A percentile compares a stretch with the other conserved stretches of the same genome.
Evolutionary conservation across 805 yeast genomes (phyloP).

Genomic region (Cyberlindnera euphorbiiphila): DNA sequence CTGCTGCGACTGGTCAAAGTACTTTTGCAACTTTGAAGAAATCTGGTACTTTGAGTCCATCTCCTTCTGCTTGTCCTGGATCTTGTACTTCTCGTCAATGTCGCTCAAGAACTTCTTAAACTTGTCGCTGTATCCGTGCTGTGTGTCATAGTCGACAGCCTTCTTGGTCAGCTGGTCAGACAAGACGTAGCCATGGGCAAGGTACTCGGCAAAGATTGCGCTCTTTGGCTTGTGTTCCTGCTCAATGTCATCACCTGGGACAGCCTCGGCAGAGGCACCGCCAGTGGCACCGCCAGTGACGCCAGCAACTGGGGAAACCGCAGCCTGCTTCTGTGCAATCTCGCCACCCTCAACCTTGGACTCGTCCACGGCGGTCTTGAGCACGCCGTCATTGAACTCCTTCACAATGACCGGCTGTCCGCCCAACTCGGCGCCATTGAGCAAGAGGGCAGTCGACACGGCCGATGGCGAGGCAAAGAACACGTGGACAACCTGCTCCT

Average conservation of each 20-base stretch:
- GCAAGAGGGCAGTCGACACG: slow-evolving; percentile 62
- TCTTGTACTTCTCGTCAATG: slow-evolving; percentile 59
- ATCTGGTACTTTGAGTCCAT: slow-evolving; percentile 41
- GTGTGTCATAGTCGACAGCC: slow-evolving; percentile 60
- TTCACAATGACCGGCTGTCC: slow-evolving; percentile 49
- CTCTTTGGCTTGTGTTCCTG: slow-evolving; percentile 79
- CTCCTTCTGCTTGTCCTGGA: slow-evolving; percentile 38
- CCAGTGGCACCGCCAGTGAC: slow-evolving; percentile 3
- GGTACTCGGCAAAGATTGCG: slow-evolving; percentile 70
- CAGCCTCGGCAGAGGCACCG: slow-evolving; percentile 10
- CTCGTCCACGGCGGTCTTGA: slow-evolving; percentile 21
- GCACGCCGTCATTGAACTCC: slow-evolving; percentile 25
- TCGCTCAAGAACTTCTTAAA: slow-evolving; percentile 53
- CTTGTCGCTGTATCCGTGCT: slow-evolving; percentile 54
- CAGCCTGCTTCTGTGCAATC: slow-evolving; percentile 8
- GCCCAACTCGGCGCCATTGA: slow-evolving; percentile 72
- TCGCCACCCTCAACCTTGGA: slow-evolving; percentile 8
- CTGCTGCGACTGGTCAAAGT: slow-evolving; percentile 28
- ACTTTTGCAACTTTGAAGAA: slow-evolving; percentile 34
- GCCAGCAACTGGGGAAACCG: slow-evolving; percentile 11
- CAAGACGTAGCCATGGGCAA: slow-evolving; percentile 68
- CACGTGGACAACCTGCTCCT: slow-evolving; percentile 35
- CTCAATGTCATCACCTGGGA: slow-evolving; percentile 41
- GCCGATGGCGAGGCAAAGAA: slow-evolving; percentile 57
- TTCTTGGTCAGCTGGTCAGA: slow-evolving; percentile 57